Conservation (phyloP, 2,329 filamentous ascomycete genomes). For the Penicillium occitanis region DNA sequence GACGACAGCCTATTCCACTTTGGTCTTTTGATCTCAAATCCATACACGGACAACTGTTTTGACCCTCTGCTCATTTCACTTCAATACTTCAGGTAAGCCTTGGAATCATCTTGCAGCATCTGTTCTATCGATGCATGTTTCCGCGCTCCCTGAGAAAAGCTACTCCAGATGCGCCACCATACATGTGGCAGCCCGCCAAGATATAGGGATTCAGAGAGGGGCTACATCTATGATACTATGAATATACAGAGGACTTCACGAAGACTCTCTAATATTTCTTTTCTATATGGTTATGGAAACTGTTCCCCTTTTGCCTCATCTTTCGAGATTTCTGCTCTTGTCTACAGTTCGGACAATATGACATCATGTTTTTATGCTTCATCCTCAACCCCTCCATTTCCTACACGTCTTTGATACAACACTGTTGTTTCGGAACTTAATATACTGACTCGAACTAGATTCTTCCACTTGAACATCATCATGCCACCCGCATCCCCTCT, state of each 20-base stretch:
- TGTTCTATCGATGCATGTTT: not conserved
- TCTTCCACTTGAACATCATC: conserved; percentile 19
- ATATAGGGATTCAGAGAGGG: not conserved
- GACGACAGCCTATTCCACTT: conserved; percentile 1
- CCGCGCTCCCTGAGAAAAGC: not conserved
- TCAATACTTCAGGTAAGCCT: not conserved
- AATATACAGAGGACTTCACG: not conserved
- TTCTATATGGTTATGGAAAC: not conserved
- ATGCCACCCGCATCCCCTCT: conserved; percentile 80
- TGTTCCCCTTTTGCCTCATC: not conserved
- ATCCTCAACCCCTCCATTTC: not conserved
- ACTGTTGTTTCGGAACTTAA: not conserved
- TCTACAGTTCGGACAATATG: not conserved
- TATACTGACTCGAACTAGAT: not conserved
- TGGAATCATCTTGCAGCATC: not conserved
- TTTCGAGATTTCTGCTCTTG: not conserved
- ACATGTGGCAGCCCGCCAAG: not conserved
- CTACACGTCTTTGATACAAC: not conserved
- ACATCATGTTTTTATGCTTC: conserved; percentile 13
- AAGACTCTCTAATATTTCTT: not conserved
- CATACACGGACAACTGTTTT: not conserved
- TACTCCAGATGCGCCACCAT: not conserved
- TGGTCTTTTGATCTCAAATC: not conserved
- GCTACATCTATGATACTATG: not conserved
- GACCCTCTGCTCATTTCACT: not conserved